phyloP scores from a whole-genome alignment of 768 basidiomycete species.

The Suillus paluster region DNA sequence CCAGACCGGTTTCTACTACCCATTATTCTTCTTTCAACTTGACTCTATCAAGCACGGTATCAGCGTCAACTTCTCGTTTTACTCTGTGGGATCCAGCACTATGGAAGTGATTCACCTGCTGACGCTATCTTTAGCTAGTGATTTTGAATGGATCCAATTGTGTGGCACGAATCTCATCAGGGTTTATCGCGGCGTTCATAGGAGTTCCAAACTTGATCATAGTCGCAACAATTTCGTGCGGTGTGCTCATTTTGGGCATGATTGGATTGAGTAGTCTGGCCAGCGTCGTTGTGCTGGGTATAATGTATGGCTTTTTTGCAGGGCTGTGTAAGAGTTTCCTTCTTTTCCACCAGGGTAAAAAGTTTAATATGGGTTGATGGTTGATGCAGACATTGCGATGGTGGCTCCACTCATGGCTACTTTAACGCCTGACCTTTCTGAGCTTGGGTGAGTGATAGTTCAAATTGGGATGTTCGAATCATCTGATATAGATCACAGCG shows the following conservation, averaged over 20 bases:
- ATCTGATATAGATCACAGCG: conserved; percentile 17
- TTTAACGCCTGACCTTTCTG: conserved; percentile 47
- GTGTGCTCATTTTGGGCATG: conserved; percentile 44
- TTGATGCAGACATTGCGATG: conserved; percentile 39
- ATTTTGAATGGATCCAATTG: conserved; percentile 35
- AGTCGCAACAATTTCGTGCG: conserved; percentile 32
- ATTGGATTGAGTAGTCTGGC: conserved; percentile 40
- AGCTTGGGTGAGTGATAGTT: conserved; percentile 46
- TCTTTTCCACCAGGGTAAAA: neutral
- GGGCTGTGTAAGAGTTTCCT: conserved; percentile 37
- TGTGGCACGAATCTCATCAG: conserved; percentile 37
- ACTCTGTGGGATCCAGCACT: conserved; percentile 40
- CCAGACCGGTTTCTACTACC: conserved; percentile 47
- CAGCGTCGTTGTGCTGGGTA: conserved; percentile 41
- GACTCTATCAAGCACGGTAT: conserved; percentile 51
- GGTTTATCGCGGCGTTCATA: conserved; percentile 35
- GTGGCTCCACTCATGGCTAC: conserved; percentile 48
- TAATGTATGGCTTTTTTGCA: conserved; percentile 50
- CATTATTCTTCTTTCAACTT: conserved; percentile 57
- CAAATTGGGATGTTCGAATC: neutral
- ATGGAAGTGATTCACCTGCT: neutral
- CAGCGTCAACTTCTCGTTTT: conserved; percentile 48
- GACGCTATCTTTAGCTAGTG: conserved; percentile 25
- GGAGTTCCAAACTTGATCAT: conserved; percentile 49
- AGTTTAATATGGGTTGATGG: neutral